Evolutionary conservation across 805 yeast species (phyloP), one percentile per base, ranked within the genome.

Genomic region (Kuraishia capsulata): DNA sequence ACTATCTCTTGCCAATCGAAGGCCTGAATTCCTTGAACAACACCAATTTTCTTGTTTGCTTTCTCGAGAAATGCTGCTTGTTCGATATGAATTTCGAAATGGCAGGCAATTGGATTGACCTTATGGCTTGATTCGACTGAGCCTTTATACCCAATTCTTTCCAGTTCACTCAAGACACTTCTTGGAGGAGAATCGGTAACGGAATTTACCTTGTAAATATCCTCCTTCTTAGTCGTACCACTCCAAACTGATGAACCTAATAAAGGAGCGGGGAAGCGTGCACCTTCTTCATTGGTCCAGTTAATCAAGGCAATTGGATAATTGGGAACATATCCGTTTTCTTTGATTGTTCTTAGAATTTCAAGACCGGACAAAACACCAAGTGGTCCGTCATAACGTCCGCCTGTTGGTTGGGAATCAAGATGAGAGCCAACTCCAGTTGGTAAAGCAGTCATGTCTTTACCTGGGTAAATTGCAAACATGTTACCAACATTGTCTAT

Each of bases 231-330:
- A 25, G 65, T 51, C 17, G 59, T 52, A 9, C 73, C 81, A 3
- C 83, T 73, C 82, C 83, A 81, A 2, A 78, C 84, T 10, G 78
- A 69, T 3, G 81, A 73, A 2, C 81, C 71, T 71, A 80, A 77
- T 53, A 76, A 67, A 33, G 80, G 67, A 56, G 72, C 63, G n/a
- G 87, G 83, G 51, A 79, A 81, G 37, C 88, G 58, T 0, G 88
- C 87, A 40, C 88, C 88, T 59, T 81, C 88, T 52, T 81, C 88
- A 50, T 81, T 81, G 53, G 78, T 76, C 88, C 88, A 81, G 49
- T 74, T 68, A 30, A 81, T 67, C 5, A 76, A 65, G 4, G 80
- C 76, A 41, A 81, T 69, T 6, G 86, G 87, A 44, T 65, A 79
- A 39, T 76, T 69, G 16, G 88, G 85, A 9, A 61, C 64, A 47